Percentiles rank a stretch among this genome's conserved stretches.
phyloP scores from a whole-genome alignment of 305 asterid genomes.

The Fraxinus latifolia region DNA sequence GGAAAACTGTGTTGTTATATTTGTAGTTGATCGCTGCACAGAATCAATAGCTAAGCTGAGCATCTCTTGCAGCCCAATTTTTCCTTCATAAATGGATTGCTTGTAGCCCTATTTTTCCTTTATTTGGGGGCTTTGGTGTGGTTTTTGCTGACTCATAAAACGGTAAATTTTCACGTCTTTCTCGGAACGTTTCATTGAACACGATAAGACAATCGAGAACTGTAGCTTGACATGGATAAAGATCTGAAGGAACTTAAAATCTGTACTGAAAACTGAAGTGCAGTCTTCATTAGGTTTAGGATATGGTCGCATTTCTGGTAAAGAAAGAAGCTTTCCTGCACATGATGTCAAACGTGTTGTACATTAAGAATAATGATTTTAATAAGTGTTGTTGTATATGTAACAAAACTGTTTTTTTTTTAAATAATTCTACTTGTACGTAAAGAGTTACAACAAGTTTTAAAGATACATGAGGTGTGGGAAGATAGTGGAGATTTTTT shows the following conservation, averaged over 20 bases:
- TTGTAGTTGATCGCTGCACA: neutral
- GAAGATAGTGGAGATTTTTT: no score
- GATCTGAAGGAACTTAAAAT: neutral
- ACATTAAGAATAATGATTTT: no score
- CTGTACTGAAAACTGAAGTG: neutral
- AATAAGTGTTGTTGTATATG: no score
- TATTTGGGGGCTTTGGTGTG: neutral
- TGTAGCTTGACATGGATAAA: neutral
- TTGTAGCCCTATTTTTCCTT: neutral
- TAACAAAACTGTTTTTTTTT: no score
- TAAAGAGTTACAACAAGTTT: neutral
- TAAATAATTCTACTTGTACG: neutral
- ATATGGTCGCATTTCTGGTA: neutral
- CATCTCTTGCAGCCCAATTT: neutral
- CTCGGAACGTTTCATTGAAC: neutral
- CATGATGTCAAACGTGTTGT: no score
- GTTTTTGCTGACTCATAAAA: neutral
- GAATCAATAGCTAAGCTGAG: neutral
- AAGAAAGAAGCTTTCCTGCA: neutral
- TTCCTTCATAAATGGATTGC: neutral
- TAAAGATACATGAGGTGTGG: neutral
- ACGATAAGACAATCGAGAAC: neutral
- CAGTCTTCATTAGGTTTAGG: neutral
- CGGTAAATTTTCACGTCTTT: neutral
- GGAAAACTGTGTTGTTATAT: neutral